phyloP scores from a whole-genome alignment of 768 basidiomycete species.

The Auricularia sp. region DNA sequence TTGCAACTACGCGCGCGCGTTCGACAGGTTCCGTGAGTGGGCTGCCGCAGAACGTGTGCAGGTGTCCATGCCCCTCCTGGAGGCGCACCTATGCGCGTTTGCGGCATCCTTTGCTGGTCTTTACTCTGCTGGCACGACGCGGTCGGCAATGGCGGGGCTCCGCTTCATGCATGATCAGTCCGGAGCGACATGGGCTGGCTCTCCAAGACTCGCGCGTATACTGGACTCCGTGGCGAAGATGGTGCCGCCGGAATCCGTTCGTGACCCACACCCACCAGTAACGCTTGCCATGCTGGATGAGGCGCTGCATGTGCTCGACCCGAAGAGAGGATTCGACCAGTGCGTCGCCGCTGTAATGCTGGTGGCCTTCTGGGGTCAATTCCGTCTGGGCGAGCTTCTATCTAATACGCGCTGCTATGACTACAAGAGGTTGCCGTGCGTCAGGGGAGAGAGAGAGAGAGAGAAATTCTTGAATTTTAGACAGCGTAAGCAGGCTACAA shows the following conservation, averaged over 20 bases:
- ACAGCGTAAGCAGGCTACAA: too few relatives aligned
- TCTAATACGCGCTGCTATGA: too few relatives aligned
- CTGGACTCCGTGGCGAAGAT: not conserved
- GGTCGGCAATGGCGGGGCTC: not conserved
- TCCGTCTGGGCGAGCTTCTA: too few relatives aligned
- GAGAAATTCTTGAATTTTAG: too few relatives aligned
- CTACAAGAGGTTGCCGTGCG: too few relatives aligned
- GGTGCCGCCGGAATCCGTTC: not conserved
- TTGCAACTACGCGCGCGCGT: not conserved
- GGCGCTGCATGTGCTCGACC: too few relatives aligned
- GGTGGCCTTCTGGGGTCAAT: too few relatives aligned
- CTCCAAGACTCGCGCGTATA: not conserved
- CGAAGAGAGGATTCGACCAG: too few relatives aligned
- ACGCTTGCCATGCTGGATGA: slow-evolving; percentile 9
- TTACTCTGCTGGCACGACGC: not conserved
- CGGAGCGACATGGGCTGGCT: not conserved
- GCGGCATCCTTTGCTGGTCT: not conserved
- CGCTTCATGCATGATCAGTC: not conserved
- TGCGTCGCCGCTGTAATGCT: too few relatives aligned
- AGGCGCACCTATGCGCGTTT: not conserved
- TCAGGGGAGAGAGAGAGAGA: too few relatives aligned
- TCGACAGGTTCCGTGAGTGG: not conserved
- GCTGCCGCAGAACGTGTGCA: not conserved
- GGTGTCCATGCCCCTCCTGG: not conserved
- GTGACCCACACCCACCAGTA: slow-evolving; percentile 18